Conservation (phyloP, 148 eudicot species). For the Rhododendron simsii region DNA sequence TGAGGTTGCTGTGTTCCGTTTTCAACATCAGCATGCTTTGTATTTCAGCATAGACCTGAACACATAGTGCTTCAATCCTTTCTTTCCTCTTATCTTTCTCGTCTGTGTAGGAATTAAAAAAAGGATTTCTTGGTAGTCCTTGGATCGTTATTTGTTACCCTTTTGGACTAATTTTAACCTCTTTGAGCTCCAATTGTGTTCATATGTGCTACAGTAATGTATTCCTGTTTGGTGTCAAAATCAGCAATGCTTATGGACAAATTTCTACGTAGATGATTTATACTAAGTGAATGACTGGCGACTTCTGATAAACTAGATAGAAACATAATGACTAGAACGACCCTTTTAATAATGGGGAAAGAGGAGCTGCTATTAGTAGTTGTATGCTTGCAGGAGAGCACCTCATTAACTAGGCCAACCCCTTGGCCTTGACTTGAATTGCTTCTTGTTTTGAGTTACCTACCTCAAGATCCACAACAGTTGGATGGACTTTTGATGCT, state of each 20-base stretch:
- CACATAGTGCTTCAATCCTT: neutral
- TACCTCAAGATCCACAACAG: neutral
- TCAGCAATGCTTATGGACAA: neutral
- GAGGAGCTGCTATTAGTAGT: neutral
- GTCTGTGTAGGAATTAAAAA: neutral
- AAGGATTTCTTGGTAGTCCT: neutral
- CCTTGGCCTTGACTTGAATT: neutral
- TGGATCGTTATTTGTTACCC: neutral
- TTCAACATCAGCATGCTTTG: neutral
- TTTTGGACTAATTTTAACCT: neutral
- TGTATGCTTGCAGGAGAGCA: neutral
- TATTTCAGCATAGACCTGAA: neutral
- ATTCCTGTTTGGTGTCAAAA: neutral
- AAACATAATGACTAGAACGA: neutral
- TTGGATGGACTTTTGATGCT: neutral
- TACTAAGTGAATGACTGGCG: neutral
- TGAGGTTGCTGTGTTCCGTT: neutral
- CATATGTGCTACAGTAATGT: neutral
- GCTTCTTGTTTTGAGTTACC: neutral
- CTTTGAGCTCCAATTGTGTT: too few relatives aligned
- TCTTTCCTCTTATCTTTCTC: neutral
- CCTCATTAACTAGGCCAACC: neutral
- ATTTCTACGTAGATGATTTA: neutral
- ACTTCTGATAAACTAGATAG: neutral
- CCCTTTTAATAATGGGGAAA: neutral